A percentile compares a stretch with the other conserved stretches of the same genome.
Evolutionary conservation across 352 stramenopile species (phyloP).

Genomic region (Pythium chondricola): DNA sequence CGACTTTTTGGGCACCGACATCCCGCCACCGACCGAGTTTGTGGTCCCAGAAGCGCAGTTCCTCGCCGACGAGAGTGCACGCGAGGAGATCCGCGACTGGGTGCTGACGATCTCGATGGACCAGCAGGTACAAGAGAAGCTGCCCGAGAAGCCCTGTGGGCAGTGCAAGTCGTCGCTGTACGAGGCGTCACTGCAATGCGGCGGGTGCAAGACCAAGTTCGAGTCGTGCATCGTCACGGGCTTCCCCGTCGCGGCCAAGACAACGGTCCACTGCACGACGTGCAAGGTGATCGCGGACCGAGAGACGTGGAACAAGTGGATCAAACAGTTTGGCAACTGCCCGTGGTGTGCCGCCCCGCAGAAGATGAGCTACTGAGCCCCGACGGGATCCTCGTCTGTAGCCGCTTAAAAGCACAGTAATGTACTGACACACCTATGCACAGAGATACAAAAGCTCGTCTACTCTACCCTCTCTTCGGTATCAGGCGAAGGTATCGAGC

Average conservation of each 20-base stretch:
- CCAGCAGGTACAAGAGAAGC: slow-evolving; percentile 89
- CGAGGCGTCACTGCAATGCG: slow-evolving; percentile 69
- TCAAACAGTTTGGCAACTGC: slow-evolving; percentile 80
- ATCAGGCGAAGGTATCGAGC: too few relatives aligned
- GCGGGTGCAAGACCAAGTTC: slow-evolving; percentile 67
- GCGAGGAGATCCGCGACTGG: slow-evolving; percentile 94
- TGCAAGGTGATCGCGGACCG: slow-evolving; percentile 83
- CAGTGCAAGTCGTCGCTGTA: slow-evolving; percentile 86
- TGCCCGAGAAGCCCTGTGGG: slow-evolving; percentile 63
- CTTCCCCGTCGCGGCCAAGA: slow-evolving; percentile 83
- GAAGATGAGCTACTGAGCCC: slow-evolving; percentile 75
- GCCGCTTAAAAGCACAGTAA: too few relatives aligned
- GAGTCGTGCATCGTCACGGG: slow-evolving; percentile 90
- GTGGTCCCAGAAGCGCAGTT: slow-evolving; percentile 69
- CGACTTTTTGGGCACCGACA: slow-evolving; percentile 91
- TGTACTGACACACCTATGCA: too few relatives aligned
- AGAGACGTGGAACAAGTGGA: slow-evolving; percentile 88
- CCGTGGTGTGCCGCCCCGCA: slow-evolving; percentile 76
- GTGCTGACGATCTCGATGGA: slow-evolving; percentile 95
- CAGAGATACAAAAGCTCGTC: too few relatives aligned
- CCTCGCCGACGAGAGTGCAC: slow-evolving; percentile 69
- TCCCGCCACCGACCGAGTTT: slow-evolving; percentile 82
- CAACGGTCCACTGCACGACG: slow-evolving; percentile 83
- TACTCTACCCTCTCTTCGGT: too few relatives aligned
- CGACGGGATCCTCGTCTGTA: background rate